phyloP scores from a whole-genome alignment of 768 basidiomycete genomes.

The Mrakia gelida region DNA sequence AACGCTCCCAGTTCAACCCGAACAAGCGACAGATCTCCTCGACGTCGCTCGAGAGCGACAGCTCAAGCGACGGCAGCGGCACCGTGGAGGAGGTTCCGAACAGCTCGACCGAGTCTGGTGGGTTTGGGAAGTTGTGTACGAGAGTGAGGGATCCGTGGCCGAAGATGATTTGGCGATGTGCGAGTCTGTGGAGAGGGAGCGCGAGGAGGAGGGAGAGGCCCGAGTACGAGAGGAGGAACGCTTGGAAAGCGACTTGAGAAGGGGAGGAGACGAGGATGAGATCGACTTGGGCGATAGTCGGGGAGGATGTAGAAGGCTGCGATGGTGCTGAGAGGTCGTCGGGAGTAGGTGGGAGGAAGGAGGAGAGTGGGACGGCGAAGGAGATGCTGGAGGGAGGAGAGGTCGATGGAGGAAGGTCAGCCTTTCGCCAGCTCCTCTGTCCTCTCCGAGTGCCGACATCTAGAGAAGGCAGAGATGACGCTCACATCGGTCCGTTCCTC shows the following conservation, averaged over 20 bases:
- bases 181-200: not conserved
- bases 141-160: not conserved
- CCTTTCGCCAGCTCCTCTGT: not conserved
- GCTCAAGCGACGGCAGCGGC: not conserved
- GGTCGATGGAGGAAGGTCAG: not conserved
- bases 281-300: not conserved
- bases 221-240: not conserved
- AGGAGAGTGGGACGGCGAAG: not conserved
- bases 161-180: conserved; percentile 9
- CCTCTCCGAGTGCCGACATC: no score
- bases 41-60: not conserved
- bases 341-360: not conserved
- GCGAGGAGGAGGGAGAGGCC: not conserved
- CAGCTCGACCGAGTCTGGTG: not conserved
- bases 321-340: not conserved
- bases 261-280: not conserved
- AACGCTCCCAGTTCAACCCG: not conserved
- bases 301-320: not conserved
- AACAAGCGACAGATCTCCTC: not conserved
- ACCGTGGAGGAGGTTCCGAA: not conserved
- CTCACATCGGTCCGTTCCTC: not conserved
- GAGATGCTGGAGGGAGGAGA: not conserved
- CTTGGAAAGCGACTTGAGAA: not conserved
- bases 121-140: not conserved
- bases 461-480: no score